A percentile compares a stretch with the other conserved stretches of the same genome.
phyloP scores from a whole-genome alignment of 2,329 filamentous ascomycete genomes.

The Diaporthe sp. region DNA sequence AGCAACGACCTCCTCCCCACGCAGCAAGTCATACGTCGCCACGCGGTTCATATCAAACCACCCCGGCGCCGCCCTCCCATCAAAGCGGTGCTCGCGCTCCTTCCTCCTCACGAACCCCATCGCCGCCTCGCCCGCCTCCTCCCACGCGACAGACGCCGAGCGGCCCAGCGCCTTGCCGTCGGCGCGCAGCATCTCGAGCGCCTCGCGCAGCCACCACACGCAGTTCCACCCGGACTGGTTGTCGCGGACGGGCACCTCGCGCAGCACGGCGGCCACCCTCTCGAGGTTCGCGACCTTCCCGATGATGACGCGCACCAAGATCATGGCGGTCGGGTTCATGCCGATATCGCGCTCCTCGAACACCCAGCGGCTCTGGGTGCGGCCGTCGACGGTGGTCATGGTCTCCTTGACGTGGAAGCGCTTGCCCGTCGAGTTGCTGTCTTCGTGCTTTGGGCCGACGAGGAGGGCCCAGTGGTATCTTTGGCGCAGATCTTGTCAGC shows the following conservation, averaged over 20 bases:
- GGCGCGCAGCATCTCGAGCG: background rate
- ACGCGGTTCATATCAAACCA: slow-evolving; percentile 27
- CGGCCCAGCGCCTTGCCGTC: slow-evolving; percentile 12
- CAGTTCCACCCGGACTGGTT: slow-evolving; percentile 28
- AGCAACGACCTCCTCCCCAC: background rate
- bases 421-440: slow-evolving; percentile 27
- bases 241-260: background rate
- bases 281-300: background rate
- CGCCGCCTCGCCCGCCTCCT: background rate
- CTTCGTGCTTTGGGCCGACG: slow-evolving; percentile 45
- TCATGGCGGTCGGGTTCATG: slow-evolving; percentile 37
- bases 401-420: slow-evolving; percentile 31
- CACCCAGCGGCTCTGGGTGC: slow-evolving; percentile 20
- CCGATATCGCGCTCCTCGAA: slow-evolving; percentile 29
- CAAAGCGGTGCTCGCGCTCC: slow-evolving; percentile 28
- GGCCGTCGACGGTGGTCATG: slow-evolving; percentile 4
- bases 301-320: slow-evolving; percentile 32
- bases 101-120: slow-evolving; percentile 5
- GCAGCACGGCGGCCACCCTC: background rate
- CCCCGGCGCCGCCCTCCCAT: background rate
- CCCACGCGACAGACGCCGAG: background rate
- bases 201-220: slow-evolving; percentile 20
- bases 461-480: slow-evolving; percentile 50
- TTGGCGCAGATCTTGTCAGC: background rate
- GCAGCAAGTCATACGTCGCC: slow-evolving; percentile 14